Percentiles rank a stretch among this genome's conserved stretches.
Conservation (phyloP, 139 green algal species). For the Astrephomene gubernaculifera region DNA sequence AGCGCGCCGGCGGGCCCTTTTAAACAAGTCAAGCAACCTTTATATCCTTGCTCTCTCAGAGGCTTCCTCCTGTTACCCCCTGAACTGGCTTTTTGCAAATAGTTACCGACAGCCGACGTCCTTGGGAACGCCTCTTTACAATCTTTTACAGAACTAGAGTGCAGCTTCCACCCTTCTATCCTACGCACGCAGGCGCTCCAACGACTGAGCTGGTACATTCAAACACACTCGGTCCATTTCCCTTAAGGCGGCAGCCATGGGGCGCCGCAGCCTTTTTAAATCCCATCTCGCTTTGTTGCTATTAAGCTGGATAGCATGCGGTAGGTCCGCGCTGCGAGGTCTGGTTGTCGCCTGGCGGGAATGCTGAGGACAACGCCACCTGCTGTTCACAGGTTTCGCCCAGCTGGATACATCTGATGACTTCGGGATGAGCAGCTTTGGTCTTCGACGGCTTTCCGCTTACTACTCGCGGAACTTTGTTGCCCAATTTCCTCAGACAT, state of each 20-base stretch:
- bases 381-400: background rate
- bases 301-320: constrained; percentile 6
- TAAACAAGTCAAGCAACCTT: background rate
- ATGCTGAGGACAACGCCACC: background rate
- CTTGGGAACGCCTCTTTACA: no score
- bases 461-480: constrained; percentile 36
- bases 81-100: no score
- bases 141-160: no score
- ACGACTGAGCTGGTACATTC: no score
- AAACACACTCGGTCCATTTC: no score
- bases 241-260: constrained; percentile 34
- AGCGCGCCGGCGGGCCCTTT: background rate
- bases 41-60: no score
- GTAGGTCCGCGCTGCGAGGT: background rate
- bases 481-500: background rate
- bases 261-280: constrained; percentile 2
- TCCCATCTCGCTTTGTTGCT: background rate
- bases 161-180: no score
- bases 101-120: no score
- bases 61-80: no score
- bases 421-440: constrained; percentile 11
- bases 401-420: constrained; percentile 30
- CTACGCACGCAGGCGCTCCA: no score
- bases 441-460: constrained; percentile 5
- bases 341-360: background rate